A percentile compares a stretch with the other conserved stretches of the same genome.
phyloP scores from a whole-genome alignment of 768 basidiomycete genomes.

The Ramaria sp. region DNA sequence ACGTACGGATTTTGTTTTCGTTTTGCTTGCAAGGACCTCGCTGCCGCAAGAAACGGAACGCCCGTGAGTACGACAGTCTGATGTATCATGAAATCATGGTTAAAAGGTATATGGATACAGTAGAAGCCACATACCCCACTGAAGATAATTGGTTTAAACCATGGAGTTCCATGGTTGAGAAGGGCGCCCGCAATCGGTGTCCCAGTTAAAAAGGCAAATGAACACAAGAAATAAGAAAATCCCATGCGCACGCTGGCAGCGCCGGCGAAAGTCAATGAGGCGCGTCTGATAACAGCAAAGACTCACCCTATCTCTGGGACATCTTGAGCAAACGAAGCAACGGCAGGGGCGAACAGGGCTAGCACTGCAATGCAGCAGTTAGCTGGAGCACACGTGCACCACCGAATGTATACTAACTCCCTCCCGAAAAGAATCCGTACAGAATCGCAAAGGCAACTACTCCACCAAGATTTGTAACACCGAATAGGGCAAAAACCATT shows the following conservation, averaged over 20 bases:
- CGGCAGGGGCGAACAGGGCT: slow-evolving; percentile 27
- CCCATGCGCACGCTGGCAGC: neutral
- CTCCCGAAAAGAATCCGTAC: slow-evolving; percentile 38
- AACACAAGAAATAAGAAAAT: neutral
- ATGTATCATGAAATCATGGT: slow-evolving; percentile 5
- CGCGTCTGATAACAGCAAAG: slow-evolving; percentile 17
- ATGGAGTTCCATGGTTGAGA: slow-evolving; percentile 37
- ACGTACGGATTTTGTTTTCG: neutral
- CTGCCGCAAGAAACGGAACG: neutral
- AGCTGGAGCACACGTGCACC: neutral
- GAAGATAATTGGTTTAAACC: slow-evolving; percentile 51
- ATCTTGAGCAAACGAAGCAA: slow-evolving; percentile 31
- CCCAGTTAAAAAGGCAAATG: slow-evolving; percentile 21
- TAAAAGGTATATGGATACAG: neutral
- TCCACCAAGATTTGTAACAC: slow-evolving; percentile 22
- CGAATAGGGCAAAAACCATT: slow-evolving; percentile 34
- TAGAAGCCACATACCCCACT: slow-evolving; percentile 25
- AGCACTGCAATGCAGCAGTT: neutral
- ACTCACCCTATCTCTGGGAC: slow-evolving; percentile 39
- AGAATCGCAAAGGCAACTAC: slow-evolving; percentile 29
- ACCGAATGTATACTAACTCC: slow-evolving; percentile 15
- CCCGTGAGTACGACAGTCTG: neutral
- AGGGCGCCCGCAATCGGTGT: slow-evolving; percentile 49
- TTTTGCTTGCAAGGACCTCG: slow-evolving; percentile 1
- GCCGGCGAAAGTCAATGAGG: neutral